Base-by-base conservation (phyloP, 2,329 filamentous ascomycete genomes). In the Purpureocillium takamizusanense region DNA sequence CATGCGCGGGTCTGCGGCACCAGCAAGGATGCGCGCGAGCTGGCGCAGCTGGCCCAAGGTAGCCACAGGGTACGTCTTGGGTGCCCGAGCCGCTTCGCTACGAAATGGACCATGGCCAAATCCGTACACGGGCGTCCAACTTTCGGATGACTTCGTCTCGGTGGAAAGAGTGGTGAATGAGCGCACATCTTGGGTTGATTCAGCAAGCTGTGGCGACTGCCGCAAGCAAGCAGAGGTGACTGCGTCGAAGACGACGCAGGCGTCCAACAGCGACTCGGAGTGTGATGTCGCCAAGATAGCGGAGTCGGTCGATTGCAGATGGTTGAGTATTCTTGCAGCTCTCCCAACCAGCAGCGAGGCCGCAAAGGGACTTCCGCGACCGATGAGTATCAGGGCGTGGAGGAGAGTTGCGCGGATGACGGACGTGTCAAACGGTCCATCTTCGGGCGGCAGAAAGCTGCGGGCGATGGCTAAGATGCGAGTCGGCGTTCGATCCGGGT, bases 311-410 rank as follows among this genome's bases (percentile, higher is more conserved):
- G 37, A 38, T 21, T 43, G 48, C 15, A 52, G 40, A 16, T 62
- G 57, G 4, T 65, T 49, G 10, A 66, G 62, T 5, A 62, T 45
- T 5, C 44, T 70, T 49, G 76, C 71, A n/a, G 81, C 81, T 42
- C 73, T 67, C 1, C 81, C 81, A 15, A 83, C 65, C 1, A 83
- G 56, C 4, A 83, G 53, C 70, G 82, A 85, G 1, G 83, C 81
- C 2, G 72, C 59, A 12, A 65, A 65, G 27, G 67, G 65, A n/a
- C 74, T 67, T 14, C 70, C 67, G 35, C 70, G 69, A 0, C 72
- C 74, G n/a, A 86, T 59, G 31, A 81, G 76, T 16, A 83, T 61
- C 3, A 87, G 59, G 2, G 76, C 69, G 2, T 86, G 63, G 0
- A 82, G 63, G 2, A 81, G 54, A 4, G 80, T 46, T 4, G 57